These are phyloP conservation scores for Falciphora oryzae DNA, from an alignment of 2,329 filamentous ascomycete species.

Conservation along the genomic window DNA sequence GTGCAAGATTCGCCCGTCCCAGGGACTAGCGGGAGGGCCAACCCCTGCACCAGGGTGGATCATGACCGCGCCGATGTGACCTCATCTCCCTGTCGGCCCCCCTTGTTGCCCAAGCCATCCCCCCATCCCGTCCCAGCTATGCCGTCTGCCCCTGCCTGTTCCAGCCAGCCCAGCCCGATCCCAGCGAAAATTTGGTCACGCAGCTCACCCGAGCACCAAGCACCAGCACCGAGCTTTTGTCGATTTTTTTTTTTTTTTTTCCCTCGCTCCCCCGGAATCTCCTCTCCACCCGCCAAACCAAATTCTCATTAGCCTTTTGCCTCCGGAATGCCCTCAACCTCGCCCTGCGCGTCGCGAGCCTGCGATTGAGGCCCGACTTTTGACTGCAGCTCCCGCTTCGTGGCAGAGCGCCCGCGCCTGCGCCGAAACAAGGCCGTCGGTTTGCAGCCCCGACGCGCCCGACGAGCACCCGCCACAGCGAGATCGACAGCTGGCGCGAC, in stretches of 20 bases:
- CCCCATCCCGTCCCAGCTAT: conserved; percentile 1
- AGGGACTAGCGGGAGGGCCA: neutral
- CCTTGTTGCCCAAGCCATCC: neutral
- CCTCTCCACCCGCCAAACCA: conserved; percentile 3
- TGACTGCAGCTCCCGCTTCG: neutral
- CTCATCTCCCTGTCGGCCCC: neutral
- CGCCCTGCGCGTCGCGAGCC: neutral
- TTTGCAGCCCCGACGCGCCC: neutral
- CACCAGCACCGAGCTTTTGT: neutral
- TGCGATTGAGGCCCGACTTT: neutral
- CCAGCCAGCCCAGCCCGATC: neutral
- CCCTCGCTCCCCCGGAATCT: neutral
- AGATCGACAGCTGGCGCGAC: conserved; percentile 1
- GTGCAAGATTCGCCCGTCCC: neutral
- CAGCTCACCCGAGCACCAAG: conserved; percentile 1
- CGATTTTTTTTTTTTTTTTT: neutral
- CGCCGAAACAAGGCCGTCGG: neutral
- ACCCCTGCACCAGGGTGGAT: neutral
- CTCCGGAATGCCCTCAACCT: neutral
- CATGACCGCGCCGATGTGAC: neutral
- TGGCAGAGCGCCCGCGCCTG: neutral
- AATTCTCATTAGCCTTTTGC: neutral
- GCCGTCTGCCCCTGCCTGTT: neutral
- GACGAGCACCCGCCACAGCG: neutral
- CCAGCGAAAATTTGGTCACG: conserved; percentile 6